Percentiles rank a stretch among this genome's conserved stretches.
phyloP scores from a whole-genome alignment of 2,329 filamentous ascomycete genomes.

The Pyrenophora tritici-repentis region DNA sequence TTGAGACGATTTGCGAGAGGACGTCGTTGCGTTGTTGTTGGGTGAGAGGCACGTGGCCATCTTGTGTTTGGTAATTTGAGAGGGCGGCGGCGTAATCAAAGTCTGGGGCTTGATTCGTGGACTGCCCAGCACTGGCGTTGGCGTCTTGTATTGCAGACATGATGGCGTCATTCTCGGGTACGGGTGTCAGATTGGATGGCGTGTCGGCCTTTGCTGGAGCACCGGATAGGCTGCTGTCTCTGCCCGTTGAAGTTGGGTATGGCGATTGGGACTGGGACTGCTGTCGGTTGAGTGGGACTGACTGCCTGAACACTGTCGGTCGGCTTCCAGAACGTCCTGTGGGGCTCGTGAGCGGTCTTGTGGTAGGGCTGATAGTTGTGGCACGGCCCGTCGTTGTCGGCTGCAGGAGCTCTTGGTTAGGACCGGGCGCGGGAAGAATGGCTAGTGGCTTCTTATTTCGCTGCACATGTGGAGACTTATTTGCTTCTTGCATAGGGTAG shows the following conservation, averaged over 20 bases:
- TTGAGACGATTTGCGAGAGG: slow-evolving; percentile 55
- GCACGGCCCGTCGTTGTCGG: slow-evolving; percentile 31
- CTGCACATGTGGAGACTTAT: slow-evolving; percentile 43
- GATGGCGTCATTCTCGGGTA: slow-evolving; percentile 54
- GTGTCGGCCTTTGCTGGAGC: slow-evolving; percentile 50
- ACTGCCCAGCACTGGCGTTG: slow-evolving; percentile 47
- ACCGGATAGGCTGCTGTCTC: slow-evolving; percentile 17
- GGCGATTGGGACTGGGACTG: slow-evolving; percentile 18
- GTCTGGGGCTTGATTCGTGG: slow-evolving; percentile 38
- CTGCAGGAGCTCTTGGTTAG: slow-evolving; percentile 32
- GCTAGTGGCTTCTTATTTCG: slow-evolving; percentile 46
- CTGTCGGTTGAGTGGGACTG: slow-evolving; percentile 21
- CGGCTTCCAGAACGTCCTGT: slow-evolving; percentile 26
- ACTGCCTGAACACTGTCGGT: slow-evolving; percentile 31
- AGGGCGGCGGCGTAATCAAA: slow-evolving; percentile 55
- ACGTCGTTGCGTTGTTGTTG: slow-evolving; percentile 55
- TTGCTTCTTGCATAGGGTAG: slow-evolving; percentile 48
- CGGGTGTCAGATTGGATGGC: slow-evolving; percentile 39
- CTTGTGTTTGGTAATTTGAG: slow-evolving; percentile 54
- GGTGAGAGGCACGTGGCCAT: slow-evolving; percentile 54
- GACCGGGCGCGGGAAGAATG: slow-evolving; percentile 41
- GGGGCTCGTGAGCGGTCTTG: slow-evolving; percentile 34
- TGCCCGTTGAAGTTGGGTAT: slow-evolving; percentile 11
- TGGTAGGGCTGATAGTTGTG: slow-evolving; percentile 39
- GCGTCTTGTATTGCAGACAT: slow-evolving; percentile 56